Base-by-base conservation (phyloP, 768 basidiomycete genomes). In the Psilocybe tampanensis region DNA sequence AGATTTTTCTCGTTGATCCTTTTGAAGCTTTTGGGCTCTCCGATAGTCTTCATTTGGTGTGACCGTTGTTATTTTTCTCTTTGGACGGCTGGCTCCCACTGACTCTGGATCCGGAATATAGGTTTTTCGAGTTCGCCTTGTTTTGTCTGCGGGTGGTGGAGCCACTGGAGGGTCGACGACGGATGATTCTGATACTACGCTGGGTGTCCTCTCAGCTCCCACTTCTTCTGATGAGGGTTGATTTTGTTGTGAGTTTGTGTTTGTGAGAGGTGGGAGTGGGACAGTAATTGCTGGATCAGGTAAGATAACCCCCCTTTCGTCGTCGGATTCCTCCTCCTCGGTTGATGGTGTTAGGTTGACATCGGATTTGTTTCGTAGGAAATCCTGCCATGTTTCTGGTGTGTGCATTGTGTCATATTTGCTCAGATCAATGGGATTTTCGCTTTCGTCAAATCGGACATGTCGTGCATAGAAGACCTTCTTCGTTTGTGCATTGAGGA, bases 401-500 rank as follows among this genome's bases (percentile, higher is more conserved):
- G 29, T 49, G 18, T 52, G 18, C 21, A 18, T 11, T 8, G 54
- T 47, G 19, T 54, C 54, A 21, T 47, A 42, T 15, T 47, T 41
- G 19, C 19, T 33, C n/a, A 44, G 22, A 21, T 47, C 55, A 45
- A 29, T 44, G 3, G 48, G 41, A 51, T 22, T 34, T 29, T 53
- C 55, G 36, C 5, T 53, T 33, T 55, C 54, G 15, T 55, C 54
- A 26, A 62, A 62, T 2, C 36, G 42, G 19, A 62, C 58, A 24
- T 62, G 54, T 8, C 52, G 51, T 1, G 26, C 39, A 32, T 59
- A 36, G 39, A 62, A 59, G 3, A 57, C 23, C 24, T 56, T 41
- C 19, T 23, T 9, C 2, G 44, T 55, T 18, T 42, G 2, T 8
- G 19, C 13, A 24, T 52, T 43, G 7, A 52, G 52, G 23, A 52